Conservation (phyloP, 164 flowering plant species). For the Akebia trifoliata region DNA sequence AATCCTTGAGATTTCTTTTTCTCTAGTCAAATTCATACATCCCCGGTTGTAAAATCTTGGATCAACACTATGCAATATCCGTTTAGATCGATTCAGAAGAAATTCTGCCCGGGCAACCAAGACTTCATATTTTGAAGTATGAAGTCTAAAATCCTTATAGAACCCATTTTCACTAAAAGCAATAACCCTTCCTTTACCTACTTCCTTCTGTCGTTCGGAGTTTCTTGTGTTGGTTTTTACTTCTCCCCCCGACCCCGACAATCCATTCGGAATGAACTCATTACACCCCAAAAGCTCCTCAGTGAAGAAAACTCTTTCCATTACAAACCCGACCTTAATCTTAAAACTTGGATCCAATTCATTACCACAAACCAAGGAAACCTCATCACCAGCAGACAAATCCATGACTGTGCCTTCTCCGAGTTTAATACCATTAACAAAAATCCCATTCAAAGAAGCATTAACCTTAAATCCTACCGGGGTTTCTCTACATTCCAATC, state of each 20-base stretch:
- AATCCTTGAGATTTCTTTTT: neutral
- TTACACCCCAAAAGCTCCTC: constrained; percentile 30
- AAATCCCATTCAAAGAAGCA: constrained; percentile 67
- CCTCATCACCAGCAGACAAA: constrained; percentile 58
- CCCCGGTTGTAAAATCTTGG: constrained; percentile 39
- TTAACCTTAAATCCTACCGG: constrained; percentile 9
- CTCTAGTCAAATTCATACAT: constrained; percentile 9
- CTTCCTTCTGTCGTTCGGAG: neutral
- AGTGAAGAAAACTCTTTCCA: constrained; percentile 38
- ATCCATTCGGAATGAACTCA: constrained; percentile 4
- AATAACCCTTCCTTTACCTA: constrained; percentile 23
- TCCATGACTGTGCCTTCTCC: constrained; percentile 29
- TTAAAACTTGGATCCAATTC: constrained; percentile 17
- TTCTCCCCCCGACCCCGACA: neutral
- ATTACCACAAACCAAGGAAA: constrained; percentile 40
- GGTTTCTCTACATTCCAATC: neutral
- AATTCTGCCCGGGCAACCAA: constrained; percentile 25
- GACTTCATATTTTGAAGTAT: constrained; percentile 11
- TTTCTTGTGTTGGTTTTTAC: neutral
- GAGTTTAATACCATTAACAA: constrained; percentile 57
- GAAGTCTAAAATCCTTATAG: constrained; percentile 2
- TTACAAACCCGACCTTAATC: constrained; percentile 42
- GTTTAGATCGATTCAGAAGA: constrained; percentile 44
- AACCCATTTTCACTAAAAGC: constrained; percentile 8
- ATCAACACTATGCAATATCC: constrained; percentile 46